Percentiles rank a stretch among this genome's conserved stretches.
These are phyloP conservation scores for Tripterygium wilfordii DNA, from an alignment of 177 flowering plant species.

Conservation along the genomic window DNA sequence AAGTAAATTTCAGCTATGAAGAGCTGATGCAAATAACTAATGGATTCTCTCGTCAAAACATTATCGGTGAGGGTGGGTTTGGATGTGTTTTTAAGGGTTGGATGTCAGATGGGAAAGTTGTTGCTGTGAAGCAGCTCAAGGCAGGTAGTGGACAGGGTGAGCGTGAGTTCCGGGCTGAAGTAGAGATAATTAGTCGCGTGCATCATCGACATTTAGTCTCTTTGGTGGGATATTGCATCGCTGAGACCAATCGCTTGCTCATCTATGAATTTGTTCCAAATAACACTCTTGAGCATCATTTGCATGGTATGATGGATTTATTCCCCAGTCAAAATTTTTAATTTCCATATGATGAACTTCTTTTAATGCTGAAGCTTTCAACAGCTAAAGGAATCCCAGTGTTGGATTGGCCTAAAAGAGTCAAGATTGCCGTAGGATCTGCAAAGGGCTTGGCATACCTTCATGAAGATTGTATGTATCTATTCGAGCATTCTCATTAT, in stretches of 20 bases:
- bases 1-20: conserved; percentile 39
- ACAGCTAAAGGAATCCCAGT: conserved; percentile 41
- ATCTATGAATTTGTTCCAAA: conserved; percentile 60
- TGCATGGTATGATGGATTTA: conserved; percentile 36
- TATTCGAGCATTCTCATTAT: not conserved
- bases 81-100: conserved; percentile 50
- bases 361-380: not conserved
- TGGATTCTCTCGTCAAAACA: conserved; percentile 37
- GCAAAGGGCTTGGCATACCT: conserved; percentile 72
- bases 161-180: conserved; percentile 55
- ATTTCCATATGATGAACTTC: not conserved
- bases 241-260: conserved; percentile 47
- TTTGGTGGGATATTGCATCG: conserved; percentile 51
- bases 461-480: conserved; percentile 65
- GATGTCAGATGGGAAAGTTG: conserved; percentile 37
- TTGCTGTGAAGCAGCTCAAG: conserved; percentile 58
- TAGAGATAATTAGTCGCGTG: conserved; percentile 58
- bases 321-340: not conserved
- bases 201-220: conserved; percentile 67
- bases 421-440: conserved; percentile 60
- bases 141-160: conserved; percentile 61
- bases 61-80: conserved; percentile 63
- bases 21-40: conserved; percentile 44
- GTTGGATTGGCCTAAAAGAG: conserved; percentile 56
- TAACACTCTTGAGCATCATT: conserved; percentile 47